Evolutionary conservation across 768 basidiomycete genomes (phyloP).

Genomic region (Collybia sp.): DNA sequence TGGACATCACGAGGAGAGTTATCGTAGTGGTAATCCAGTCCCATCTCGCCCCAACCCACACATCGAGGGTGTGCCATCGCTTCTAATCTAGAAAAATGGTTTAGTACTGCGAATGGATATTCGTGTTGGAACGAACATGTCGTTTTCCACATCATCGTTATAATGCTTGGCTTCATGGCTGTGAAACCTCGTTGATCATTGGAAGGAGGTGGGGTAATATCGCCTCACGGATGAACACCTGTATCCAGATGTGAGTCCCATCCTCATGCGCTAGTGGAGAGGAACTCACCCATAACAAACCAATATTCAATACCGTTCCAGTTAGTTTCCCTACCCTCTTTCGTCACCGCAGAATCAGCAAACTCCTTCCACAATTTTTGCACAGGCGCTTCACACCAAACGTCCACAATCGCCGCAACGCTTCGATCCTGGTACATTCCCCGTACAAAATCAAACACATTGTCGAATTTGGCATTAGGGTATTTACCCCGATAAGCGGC

Average conservation of each 20-base stretch:
- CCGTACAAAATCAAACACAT: conserved; percentile 67
- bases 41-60: conserved; percentile 88
- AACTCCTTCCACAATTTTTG: conserved; percentile 59
- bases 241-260: too few relatives aligned
- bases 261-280: not conserved
- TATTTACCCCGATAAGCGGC: conserved; percentile 59
- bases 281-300: conserved; percentile 71
- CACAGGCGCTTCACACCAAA: conserved; percentile 86
- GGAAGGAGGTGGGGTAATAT: not conserved
- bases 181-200: too few relatives aligned
- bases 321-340: conserved; percentile 36
- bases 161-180: conserved; percentile 75
- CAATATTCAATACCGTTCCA: conserved; percentile 77
- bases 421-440: conserved; percentile 53
- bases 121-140: conserved; percentile 38
- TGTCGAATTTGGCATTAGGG: conserved; percentile 43
- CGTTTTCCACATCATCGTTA: conserved; percentile 59
- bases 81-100: conserved; percentile 41
- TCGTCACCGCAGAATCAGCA: conserved; percentile 62
- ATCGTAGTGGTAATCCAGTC: conserved; percentile 83
- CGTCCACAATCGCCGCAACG: conserved; percentile 72
- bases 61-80: conserved; percentile 79
- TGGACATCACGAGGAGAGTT: conserved; percentile 70
- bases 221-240: conserved; percentile 65
- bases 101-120: not conserved